Evolutionary conservation across 441 rosid species (phyloP), one percentile per base, ranked within the genome.

Genomic region (Syzygium malaccense): DNA sequence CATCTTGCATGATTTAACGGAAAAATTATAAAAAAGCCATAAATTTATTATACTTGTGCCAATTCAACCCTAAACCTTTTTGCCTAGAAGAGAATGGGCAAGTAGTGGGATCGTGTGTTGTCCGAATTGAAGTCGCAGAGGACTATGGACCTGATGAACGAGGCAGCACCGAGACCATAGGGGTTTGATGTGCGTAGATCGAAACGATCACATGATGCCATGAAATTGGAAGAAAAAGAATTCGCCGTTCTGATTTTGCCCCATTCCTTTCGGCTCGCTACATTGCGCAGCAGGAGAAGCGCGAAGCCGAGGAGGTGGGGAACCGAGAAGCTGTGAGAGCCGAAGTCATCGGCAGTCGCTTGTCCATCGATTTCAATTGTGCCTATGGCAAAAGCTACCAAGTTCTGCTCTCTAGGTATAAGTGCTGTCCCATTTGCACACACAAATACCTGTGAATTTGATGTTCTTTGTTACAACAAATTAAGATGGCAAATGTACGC

Each of bases 41-140:
- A 45, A 7, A 45, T 45, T 45, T 45, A 45, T 45, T 1, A 8
- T 0, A 1, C 0, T 45, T 45, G 9, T 45, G 2, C 1, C 2
- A 7, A 45, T 45, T 45, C 48, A 45, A 7, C 7, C 0, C 8
- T 45, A 45, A 45, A 45, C 8, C 48, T 45, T 45, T 45, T 57
- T 25, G 62, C n/a, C 62, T 10, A 10, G 28, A 57, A 57, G 60
- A 57, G 60, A 37, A 23, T 8, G 60, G 28, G 13, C 60, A 25
- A 23, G 60, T 8, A 57, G 28, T 23, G 60, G 60, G 28, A 57
- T 57, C 28, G 11, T 25, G 60, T 8, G 62, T 9, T 57, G 62
- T n/a, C n/a, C 6, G 41, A 37, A 37, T 1, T 57, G 62, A 57
- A 57, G 14, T 25, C n/a, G 79, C 5, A 7, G 33, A 66, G 45